Conservation (phyloP, 2,329 filamentous ascomycete genomes). For the Pseudocercospora vitis region DNA sequence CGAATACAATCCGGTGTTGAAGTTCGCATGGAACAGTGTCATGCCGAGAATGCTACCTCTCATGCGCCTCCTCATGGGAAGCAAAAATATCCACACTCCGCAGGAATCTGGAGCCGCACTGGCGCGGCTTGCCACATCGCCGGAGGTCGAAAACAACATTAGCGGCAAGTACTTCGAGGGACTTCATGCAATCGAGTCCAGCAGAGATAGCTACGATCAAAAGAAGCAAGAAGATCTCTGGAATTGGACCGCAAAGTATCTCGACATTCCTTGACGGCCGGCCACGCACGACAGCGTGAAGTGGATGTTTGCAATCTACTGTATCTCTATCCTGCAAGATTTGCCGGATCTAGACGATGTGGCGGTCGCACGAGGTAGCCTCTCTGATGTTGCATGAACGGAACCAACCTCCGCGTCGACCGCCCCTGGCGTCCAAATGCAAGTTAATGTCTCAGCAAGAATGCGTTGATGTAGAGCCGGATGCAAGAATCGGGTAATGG, state of each 20-base stretch:
- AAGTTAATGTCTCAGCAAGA: slow-evolving; percentile 19
- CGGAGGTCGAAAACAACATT: slow-evolving; percentile 35
- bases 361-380: slow-evolving; percentile 15
- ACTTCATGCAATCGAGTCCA: slow-evolving; percentile 42
- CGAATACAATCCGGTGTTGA: slow-evolving; percentile 31
- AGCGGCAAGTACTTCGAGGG: slow-evolving; percentile 51
- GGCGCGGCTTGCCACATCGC: slow-evolving; percentile 43
- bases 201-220: slow-evolving; percentile 47
- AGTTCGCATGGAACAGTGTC: slow-evolving; percentile 41
- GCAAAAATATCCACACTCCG: slow-evolving; percentile 10
- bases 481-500: slow-evolving; percentile 4
- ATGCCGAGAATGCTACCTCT: slow-evolving; percentile 16
- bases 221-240: slow-evolving; percentile 48
- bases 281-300: no score
- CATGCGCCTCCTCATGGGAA: slow-evolving; percentile 6
- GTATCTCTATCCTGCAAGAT: slow-evolving; percentile 18
- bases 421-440: slow-evolving; percentile 17
- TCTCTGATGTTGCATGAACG: slow-evolving; percentile 13
- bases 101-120: slow-evolving; percentile 44
- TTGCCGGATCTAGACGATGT: slow-evolving; percentile 15
- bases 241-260: slow-evolving; percentile 12
- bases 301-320: slow-evolving; percentile 18
- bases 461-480: slow-evolving; percentile 21
- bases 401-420: slow-evolving; percentile 7
- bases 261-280: no score